Evolutionary conservation across 768 basidiomycete species (phyloP), one percentile per base, ranked within the genome.

Genomic region (Nidularia pulvinata): DNA sequence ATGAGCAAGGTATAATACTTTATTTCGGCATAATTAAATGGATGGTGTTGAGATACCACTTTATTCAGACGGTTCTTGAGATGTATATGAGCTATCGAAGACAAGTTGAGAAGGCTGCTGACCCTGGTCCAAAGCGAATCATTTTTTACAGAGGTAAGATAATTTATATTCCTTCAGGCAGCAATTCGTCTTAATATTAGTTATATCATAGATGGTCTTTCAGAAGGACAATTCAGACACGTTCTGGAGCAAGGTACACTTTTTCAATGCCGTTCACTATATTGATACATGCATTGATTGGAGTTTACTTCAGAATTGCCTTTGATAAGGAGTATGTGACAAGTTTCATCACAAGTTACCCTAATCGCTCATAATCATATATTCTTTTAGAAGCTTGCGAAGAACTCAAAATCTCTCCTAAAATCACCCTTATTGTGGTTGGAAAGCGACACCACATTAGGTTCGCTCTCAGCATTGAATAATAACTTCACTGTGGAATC

Each of bases 361-460:
- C 10, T 7, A 1, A 4, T 11, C 9, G 2, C 46, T 37, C 32
- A 14, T 6, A 30, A 2, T 37, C 36, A 6, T 30, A 37, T 37
- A 13, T 33, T 49, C 22, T 19, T 44, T 5, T 55, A 92, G 89
- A 51, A 32, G 90, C 90, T 2, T 92, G 89, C 58, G 51, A 52
- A 0, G 75, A 78, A 0, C 58, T 84, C 0, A 73, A 75, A 3
- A 81, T 91, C 32, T 72, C 69, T 0, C 82, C 86, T 0, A 84
- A 80, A 53, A 87, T 93, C n/a, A 93, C 92, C 0, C 69, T 93
- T 11, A 79, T 93, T 49, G 73, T 94, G 36, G 91, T 93, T 4
- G 89, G 88, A 1, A 94, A 93, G 63, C 76, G 87, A 2, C 86
- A 89, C 60, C 86, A 87, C 50, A 77, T 85, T 46, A 75, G 83